A percentile compares a stretch with the other conserved stretches of the same genome.
Evolutionary conservation across 202 grass and related monocot genomes (phyloP).

Genomic region (Dendrocalamus latiflorus): DNA sequence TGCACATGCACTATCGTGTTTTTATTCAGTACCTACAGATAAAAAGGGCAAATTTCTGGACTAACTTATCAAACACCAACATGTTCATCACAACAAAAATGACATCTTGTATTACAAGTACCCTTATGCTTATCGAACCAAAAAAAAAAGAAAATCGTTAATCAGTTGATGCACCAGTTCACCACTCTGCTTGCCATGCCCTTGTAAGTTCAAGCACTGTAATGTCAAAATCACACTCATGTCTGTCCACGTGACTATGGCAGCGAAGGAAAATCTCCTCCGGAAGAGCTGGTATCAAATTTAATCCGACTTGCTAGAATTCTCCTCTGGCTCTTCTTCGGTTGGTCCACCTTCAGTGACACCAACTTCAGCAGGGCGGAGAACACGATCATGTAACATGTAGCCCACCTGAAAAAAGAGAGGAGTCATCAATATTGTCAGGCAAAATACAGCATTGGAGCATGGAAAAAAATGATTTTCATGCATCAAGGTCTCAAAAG

Average conservation of each 20-base stretch:
- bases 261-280: not conserved
- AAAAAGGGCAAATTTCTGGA: not conserved
- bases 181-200: not conserved
- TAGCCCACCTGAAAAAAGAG: conserved; percentile 45
- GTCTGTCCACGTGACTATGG: not conserved
- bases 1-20: not conserved
- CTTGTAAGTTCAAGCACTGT: not conserved
- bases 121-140: not conserved
- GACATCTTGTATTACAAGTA: not conserved
- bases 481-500: not conserved
- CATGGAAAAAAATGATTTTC: not conserved
- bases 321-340: conserved; percentile 24
- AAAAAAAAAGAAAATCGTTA: not conserved
- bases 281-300: not conserved
- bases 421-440: not conserved
- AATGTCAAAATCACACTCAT: not conserved
- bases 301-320: conserved; percentile 14
- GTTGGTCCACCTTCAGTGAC: conserved; percentile 41
- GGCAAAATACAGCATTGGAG: not conserved
- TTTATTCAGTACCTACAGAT: not conserved
- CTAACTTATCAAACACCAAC: not conserved
- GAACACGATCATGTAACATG: no score
- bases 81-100: conserved; percentile 23
- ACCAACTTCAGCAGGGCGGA: conserved; percentile 69
- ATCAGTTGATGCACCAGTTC: not conserved